Evolutionary conservation across 495 filamentous ascomycete genomes (phyloP).

Genomic region (Neurospora sp.): DNA sequence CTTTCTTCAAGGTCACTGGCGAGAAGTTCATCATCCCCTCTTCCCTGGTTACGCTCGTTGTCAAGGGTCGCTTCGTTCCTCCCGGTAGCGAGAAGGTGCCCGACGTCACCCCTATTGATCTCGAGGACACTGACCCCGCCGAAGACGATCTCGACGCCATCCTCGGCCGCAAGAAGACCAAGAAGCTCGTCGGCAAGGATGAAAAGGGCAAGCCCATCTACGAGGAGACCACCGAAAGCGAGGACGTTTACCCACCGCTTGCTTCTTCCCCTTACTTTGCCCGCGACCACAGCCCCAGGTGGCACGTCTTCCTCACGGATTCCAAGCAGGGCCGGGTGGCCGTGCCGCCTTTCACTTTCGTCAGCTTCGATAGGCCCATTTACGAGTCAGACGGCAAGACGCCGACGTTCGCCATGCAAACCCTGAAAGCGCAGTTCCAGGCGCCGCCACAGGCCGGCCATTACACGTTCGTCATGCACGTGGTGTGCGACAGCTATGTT

Average conservation of each 20-base stretch:
- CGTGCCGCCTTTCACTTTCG: conserved; percentile 88
- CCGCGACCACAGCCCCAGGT: conserved; percentile 77
- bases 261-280: conserved; percentile 83
- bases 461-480: conserved; percentile 85
- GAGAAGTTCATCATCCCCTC: conserved; percentile 89
- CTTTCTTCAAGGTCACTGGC: conserved; percentile 96
- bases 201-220: conserved; percentile 43
- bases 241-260: conserved; percentile 67
- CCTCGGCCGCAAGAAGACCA: conserved; percentile 67
- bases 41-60: conserved; percentile 83
- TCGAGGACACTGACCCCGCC: conserved; percentile 85
- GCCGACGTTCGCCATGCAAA: conserved; percentile 86
- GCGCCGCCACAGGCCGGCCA: conserved; percentile 86
- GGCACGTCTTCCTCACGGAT: conserved; percentile 90
- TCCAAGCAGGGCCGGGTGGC: conserved; percentile 89
- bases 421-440: conserved; percentile 94
- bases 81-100: conserved; percentile 70
- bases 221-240: conserved; percentile 31
- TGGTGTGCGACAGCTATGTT: conserved; percentile 87
- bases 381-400: conserved; percentile 57
- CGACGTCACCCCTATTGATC: conserved; percentile 60
- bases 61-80: conserved; percentile 90
- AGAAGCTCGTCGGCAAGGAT: conserved; percentile 47
- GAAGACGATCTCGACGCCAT: conserved; percentile 88
- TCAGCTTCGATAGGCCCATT: conserved; percentile 78